Evolutionary conservation across 106 monocot genomes (phyloP), one percentile per base, ranked within the genome.

Genomic region (Dendrobium chrysotoxum): DNA sequence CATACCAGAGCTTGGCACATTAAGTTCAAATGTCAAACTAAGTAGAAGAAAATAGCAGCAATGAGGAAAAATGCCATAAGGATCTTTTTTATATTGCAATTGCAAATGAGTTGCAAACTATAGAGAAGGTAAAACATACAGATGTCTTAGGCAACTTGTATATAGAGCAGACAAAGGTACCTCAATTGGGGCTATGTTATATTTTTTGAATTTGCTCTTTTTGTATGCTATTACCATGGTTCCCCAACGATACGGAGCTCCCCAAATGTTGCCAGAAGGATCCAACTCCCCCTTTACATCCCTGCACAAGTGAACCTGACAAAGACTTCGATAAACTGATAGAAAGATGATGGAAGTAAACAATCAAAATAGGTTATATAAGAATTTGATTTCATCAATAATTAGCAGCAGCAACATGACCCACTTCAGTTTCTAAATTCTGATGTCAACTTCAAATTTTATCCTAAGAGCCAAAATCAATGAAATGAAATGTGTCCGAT

Each of bases 161-260:
- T 50, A 30, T 44, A n/a, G 7, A 46, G 18, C 25, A 71, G 68
- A 66, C 23, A 30, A 57, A 28, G 25, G 64, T 54, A 90, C 98
- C 95, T 95, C 86, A 70, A 99, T 90, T 40, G 98, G 95, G 61
- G 82, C 81, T 46, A 99, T 73, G 71, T 90, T 93, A 47, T 93
- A 83, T 84, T 83, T 88, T 79, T 21, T 84, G 80, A 99, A 95
- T 85, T 93, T 99, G 66, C 79, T 87, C 80, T 89, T 93, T 84
- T 90, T 95, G 88, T 95, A 99, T 28, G 93, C 98, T 81, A 99
- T 99, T 38, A 91, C 92, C 88, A 99, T 86, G 41, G 89, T 86
- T 82, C 98, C 98, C 88, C 92, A 99, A n/a, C 95, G 85, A 81
- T 99, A 99, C 7, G 98, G 98, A 77, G 78, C 88, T 18, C 85